phyloP scores from a whole-genome alignment of 2,329 filamentous ascomycete species.

The Aspergillus viridinutans region DNA sequence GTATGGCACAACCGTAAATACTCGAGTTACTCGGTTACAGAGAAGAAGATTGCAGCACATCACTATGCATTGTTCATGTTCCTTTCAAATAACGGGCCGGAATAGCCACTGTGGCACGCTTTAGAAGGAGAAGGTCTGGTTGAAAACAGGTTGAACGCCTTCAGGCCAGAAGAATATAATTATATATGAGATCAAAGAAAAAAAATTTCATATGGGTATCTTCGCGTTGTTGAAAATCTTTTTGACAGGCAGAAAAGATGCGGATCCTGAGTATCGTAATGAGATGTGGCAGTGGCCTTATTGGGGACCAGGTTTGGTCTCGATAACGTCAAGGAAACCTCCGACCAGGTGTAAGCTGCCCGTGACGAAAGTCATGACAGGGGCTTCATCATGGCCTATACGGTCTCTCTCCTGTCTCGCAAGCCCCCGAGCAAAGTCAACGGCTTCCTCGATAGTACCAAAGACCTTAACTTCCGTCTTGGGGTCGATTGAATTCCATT shows the following conservation, averaged over 20 bases:
- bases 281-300: slow-evolving; percentile 9
- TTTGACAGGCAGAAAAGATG: neutral
- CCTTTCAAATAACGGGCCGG: neutral
- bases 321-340: slow-evolving; percentile 69
- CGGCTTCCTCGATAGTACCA: slow-evolving; percentile 65
- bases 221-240: slow-evolving; percentile 18
- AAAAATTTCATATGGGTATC: slow-evolving; percentile 10
- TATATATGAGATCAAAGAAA: neutral
- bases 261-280: neutral
- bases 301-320: slow-evolving; percentile 37
- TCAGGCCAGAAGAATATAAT: slow-evolving; percentile 14
- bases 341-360: slow-evolving; percentile 83
- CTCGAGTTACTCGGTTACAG: neutral
- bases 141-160: slow-evolving; percentile 1
- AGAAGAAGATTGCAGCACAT: neutral
- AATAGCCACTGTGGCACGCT: neutral
- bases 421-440: slow-evolving; percentile 52
- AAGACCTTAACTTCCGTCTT: slow-evolving; percentile 53
- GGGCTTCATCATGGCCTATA: slow-evolving; percentile 31
- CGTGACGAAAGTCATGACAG: slow-evolving; percentile 66
- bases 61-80: neutral
- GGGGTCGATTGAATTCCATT: slow-evolving; percentile 56
- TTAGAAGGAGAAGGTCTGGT: neutral
- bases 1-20: neutral
- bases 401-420: slow-evolving; percentile 32